Conservation (phyloP, 768 basidiomycete genomes). For the Hirschioporus abietinus region DNA sequence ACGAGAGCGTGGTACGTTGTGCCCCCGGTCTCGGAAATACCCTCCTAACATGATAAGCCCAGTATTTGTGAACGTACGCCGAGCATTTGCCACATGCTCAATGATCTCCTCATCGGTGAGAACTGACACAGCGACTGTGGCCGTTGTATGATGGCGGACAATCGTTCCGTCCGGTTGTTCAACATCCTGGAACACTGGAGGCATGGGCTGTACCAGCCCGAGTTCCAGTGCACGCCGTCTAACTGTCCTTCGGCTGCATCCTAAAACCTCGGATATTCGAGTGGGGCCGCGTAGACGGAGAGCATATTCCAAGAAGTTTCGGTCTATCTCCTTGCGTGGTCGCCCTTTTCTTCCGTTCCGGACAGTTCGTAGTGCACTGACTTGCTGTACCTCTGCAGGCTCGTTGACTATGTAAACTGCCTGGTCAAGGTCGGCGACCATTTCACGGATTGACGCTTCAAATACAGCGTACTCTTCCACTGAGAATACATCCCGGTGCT, state of each 20-base stretch:
- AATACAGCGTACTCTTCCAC: too few relatives aligned
- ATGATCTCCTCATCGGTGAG: not conserved
- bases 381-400: too few relatives aligned
- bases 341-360: slow-evolving; percentile 5
- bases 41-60: slow-evolving; percentile 17
- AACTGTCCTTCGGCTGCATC: slow-evolving; percentile 14
- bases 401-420: too few relatives aligned
- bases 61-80: slow-evolving; percentile 2
- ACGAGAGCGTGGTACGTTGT: slow-evolving; percentile 8
- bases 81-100: not conserved
- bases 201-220: slow-evolving; percentile 12
- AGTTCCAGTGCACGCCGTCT: slow-evolving; percentile 14
- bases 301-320: slow-evolving; percentile 17
- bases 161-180: not conserved
- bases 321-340: slow-evolving; percentile 16
- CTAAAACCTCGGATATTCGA: slow-evolving; percentile 16
- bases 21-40: slow-evolving; percentile 10
- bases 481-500: too few relatives aligned
- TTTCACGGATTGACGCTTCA: too few relatives aligned
- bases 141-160: not conserved
- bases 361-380: not conserved
- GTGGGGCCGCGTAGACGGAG: slow-evolving; percentile 12
- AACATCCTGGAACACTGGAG: not conserved
- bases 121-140: not conserved
- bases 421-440: too few relatives aligned